Base-by-base conservation (phyloP, 331 rosid genomes). In the Quercus lobata region DNA sequence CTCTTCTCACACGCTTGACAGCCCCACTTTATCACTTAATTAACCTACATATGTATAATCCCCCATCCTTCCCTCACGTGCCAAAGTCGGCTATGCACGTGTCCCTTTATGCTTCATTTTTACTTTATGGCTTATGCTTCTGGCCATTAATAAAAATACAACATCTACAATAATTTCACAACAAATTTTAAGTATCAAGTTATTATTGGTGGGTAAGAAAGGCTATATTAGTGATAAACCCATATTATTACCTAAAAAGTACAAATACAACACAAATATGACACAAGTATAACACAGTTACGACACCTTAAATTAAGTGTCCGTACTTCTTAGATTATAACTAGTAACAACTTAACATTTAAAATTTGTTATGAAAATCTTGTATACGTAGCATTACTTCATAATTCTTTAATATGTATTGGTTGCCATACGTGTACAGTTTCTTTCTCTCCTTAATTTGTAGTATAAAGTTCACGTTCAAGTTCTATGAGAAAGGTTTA, bases 21-120 rank as follows among this genome's bases (percentile, higher is more conserved):
- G 78, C n/a, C 81, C 87, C 79, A 80, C 87, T 78, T 77, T 88
- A 87, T 86, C 80, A 78, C 79, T 78, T 66, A 61, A 0, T 55
- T 46, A 73, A 71, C 75, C 78, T 73, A 80, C 12, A 41, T 41
- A 41, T 41, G 2, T 41, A 85, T 80, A 76, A 79, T 78, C 82
- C 58, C 84, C 58, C 83, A 84, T 82, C 83, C 72, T 80, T 76
- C 76, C 22, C 78, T 86, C 92, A 84, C 87, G 91, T 89, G 85
- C 78, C 74, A 84, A 84, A 89, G 90, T 84, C 82, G 89, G 92
- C 84, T 77, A 57, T 83, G 91, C 88, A 82, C 91, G 89, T 84
- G 86, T 78, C 71, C 57, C 65, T 56, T 46, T 22, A 14, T 57
- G 77, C 44, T 71, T 60, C 74, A 58, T 44, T 25, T 34, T 25